Evolutionary conservation across 2,329 filamentous ascomycete genomes (phyloP).

Genomic region (Xylariaceae sp.): DNA sequence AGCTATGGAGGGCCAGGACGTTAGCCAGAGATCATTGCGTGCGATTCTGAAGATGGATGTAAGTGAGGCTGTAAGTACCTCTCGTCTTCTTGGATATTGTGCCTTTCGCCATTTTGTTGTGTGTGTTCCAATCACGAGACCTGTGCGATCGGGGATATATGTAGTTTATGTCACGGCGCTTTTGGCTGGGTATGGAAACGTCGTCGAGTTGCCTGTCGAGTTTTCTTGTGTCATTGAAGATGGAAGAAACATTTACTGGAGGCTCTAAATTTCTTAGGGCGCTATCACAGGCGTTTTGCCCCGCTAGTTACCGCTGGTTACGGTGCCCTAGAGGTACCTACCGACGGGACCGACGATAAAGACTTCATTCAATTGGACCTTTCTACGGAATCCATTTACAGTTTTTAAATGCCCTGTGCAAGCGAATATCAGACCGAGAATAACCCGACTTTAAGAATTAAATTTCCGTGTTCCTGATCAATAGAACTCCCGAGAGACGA

Average conservation of each 20-base stretch:
- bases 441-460: not conserved
- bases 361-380: too few relatives aligned
- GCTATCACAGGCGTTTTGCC: slow-evolving; percentile 5
- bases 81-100: slow-evolving; percentile 32
- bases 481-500: not conserved
- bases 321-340: too few relatives aligned
- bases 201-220: not conserved
- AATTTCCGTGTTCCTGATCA: not conserved
- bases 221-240: not conserved
- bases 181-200: not conserved
- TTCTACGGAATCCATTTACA: not conserved
- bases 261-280: not conserved
- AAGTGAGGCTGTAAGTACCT: slow-evolving; percentile 16
- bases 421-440: not conserved
- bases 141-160: not conserved
- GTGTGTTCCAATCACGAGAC: not conserved
- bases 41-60: slow-evolving; percentile 1
- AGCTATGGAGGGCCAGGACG: slow-evolving; percentile 36
- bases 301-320: not conserved
- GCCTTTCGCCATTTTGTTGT: slow-evolving; percentile 33
- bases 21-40: not conserved
- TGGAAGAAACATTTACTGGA: not conserved
- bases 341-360: not conserved
- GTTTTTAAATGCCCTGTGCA: not conserved
- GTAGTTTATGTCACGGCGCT: slow-evolving; percentile 9